Evolutionary conservation across 2,329 filamentous ascomycete genomes (phyloP).

Genomic region (Cordyceps farinosa): DNA sequence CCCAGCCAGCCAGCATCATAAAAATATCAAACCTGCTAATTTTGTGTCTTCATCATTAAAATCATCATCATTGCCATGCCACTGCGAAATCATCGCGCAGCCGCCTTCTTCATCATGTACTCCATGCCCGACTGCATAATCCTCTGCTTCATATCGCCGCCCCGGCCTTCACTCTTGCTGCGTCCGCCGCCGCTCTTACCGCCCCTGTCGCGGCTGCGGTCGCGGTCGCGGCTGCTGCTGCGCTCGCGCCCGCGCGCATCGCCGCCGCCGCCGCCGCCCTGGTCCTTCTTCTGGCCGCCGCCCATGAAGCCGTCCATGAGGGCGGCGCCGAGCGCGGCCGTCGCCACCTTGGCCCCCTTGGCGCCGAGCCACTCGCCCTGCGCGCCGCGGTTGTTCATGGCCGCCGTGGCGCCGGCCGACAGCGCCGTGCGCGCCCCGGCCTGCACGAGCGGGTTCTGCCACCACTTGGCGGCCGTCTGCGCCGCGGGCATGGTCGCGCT

Average conservation of each 20-base stretch:
- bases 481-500: conserved; percentile 35
- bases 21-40: no score
- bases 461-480: conserved; percentile 30
- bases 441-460: conserved; percentile 37
- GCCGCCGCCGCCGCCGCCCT: conserved; percentile 4
- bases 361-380: conserved; percentile 45
- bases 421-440: conserved; percentile 46
- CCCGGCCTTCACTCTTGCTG: conserved; percentile 11
- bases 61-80: conserved; percentile 34
- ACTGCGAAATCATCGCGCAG: conserved; percentile 33
- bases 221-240: conserved; percentile 1
- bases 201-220: background rate
- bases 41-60: background rate
- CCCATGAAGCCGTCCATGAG: conserved; percentile 45
- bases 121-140: conserved; percentile 27
- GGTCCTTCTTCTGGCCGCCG: conserved; percentile 27
- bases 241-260: conserved; percentile 3
- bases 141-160: conserved; percentile 24
- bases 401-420: conserved; percentile 46
- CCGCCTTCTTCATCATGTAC: conserved; percentile 22
- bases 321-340: conserved; percentile 47
- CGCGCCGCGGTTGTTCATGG: conserved; percentile 44
- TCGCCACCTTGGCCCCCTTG: conserved; percentile 47
- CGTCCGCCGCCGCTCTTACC: background rate
- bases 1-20: no score